Evolutionary conservation across 2,329 filamentous ascomycete species (phyloP).

Genomic region (Talaromyces sp.): DNA sequence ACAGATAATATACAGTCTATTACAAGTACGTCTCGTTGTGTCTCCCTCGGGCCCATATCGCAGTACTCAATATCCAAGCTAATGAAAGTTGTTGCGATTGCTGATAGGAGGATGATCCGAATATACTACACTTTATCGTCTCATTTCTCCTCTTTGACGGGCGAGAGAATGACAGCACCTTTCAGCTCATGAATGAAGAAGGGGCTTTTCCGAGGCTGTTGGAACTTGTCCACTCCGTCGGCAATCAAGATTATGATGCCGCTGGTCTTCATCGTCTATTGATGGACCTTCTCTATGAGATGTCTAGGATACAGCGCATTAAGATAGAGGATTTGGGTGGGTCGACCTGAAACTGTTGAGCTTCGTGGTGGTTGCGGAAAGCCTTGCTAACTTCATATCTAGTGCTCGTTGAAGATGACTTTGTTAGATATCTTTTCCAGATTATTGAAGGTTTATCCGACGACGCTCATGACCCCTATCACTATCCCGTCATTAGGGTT

Average conservation of each 20-base stretch:
- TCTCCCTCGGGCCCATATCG: background rate
- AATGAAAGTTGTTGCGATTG: background rate
- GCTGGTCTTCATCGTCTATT: constrained; percentile 72
- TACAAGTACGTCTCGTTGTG: constrained; percentile 54
- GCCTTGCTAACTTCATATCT: constrained; percentile 3
- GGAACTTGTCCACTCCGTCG: constrained; percentile 69
- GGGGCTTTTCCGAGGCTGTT: constrained; percentile 79
- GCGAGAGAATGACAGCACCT: constrained; percentile 69
- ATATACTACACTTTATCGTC: constrained; percentile 75
- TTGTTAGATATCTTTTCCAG: constrained; percentile 77
- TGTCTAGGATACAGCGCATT: constrained; percentile 85
- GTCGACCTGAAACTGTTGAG: constrained; percentile 29
- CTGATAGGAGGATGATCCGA: constrained; percentile 75
- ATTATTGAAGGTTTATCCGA: constrained; percentile 85
- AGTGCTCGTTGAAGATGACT: constrained; percentile 67
- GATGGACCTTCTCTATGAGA: constrained; percentile 90
- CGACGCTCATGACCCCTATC: constrained; percentile 87
- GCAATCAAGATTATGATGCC: constrained; percentile 48
- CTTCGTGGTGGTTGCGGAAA: background rate
- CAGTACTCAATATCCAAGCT: background rate
- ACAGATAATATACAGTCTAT: constrained; percentile 86
- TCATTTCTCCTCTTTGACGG: constrained; percentile 87
- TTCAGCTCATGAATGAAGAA: constrained; percentile 83
- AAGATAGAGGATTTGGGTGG: constrained; percentile 71
- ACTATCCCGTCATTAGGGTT: constrained; percentile 91